These are phyloP conservation scores for Hypoxylon sp. DNA, from an alignment of 2,329 filamentous ascomycete species.

Conservation along the genomic window DNA sequence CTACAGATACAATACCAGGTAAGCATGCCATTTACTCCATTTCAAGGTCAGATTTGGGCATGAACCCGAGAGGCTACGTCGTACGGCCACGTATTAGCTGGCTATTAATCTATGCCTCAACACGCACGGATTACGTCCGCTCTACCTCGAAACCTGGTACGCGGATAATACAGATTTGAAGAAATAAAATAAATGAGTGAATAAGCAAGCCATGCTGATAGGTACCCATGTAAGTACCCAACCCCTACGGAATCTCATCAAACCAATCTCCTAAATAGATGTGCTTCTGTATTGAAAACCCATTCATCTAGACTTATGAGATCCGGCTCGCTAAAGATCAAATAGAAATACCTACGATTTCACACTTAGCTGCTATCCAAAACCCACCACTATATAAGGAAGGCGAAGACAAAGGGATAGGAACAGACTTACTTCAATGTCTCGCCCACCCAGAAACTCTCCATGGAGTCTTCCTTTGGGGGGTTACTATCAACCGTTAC, in stretches of 20 bases:
- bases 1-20: no score
- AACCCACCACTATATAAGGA: background rate
- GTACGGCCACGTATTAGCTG: no score
- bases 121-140: conserved; percentile 7
- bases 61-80: no score
- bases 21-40: no score
- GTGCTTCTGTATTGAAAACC: conserved; percentile 48
- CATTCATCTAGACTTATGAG: conserved; percentile 47
- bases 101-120: background rate
- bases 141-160: background rate
- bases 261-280: conserved; percentile 43
- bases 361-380: conserved; percentile 9
- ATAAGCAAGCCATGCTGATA: background rate
- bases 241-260: conserved; percentile 8
- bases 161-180: background rate
- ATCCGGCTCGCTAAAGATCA: conserved; percentile 47
- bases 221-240: background rate
- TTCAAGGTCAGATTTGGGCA: no score
- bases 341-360: conserved; percentile 46
- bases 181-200: background rate
- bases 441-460: conserved; percentile 50
- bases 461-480: conserved; percentile 50
- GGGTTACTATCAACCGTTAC: conserved; percentile 43
- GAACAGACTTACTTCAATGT: conserved; percentile 48
- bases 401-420: background rate